Percentiles rank a stretch among this genome's conserved stretches.
Conservation (phyloP, 225 moss, liverwort and hornwort species). For the Pseudisothecium myosuroides region DNA sequence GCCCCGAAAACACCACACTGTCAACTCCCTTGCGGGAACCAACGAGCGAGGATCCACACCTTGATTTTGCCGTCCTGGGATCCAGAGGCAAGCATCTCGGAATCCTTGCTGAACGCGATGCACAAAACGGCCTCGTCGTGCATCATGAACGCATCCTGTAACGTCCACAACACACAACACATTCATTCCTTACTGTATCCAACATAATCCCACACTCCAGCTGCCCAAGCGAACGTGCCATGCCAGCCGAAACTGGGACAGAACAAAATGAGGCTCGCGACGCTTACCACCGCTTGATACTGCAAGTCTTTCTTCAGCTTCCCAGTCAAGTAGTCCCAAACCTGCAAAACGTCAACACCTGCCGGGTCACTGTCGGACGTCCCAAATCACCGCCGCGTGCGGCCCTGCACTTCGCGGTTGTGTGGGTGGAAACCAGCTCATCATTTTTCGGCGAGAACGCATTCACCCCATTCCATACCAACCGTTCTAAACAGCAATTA, state of each 20-base stretch:
- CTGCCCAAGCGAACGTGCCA: neutral
- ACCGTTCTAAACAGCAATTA: neutral
- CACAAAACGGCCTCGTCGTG: constrained; percentile 96
- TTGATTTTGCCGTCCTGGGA: constrained; percentile 99
- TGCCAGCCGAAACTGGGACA: neutral
- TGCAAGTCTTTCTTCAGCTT: constrained; percentile 97
- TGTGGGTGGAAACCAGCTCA: neutral
- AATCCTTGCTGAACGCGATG: constrained; percentile 89
- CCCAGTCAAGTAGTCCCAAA: constrained; percentile 98
- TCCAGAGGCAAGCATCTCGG: constrained; percentile 98
- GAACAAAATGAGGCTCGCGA: neutral
- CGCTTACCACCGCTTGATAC: constrained; percentile 87
- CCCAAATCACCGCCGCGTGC: neutral
- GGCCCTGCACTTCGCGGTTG: neutral
- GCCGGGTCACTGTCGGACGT: neutral
- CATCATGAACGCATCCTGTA: constrained; percentile 99
- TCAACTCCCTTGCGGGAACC: neutral
- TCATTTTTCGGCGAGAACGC: neutral
- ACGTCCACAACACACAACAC: neutral
- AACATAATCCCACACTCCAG: neutral
- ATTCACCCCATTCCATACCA: neutral
- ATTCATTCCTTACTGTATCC: neutral
- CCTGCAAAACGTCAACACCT: constrained; percentile 20
- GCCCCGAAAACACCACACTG: neutral
- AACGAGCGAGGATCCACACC: constrained; percentile 16